Conservation (phyloP, 176 grass and related monocot genomes). For the Canna indica region DNA sequence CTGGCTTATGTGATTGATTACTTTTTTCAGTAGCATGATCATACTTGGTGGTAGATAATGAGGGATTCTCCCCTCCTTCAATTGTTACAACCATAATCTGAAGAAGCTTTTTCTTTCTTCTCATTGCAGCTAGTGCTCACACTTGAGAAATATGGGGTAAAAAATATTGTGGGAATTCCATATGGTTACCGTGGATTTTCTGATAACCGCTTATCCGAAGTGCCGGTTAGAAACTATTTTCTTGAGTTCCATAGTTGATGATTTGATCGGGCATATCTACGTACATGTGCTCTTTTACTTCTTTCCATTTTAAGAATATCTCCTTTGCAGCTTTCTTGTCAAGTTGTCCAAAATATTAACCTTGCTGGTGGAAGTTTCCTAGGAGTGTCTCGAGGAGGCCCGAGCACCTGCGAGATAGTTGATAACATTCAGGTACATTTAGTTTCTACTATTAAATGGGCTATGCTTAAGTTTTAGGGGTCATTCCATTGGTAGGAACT, state of each 20-base stretch:
- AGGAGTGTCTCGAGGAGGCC: conserved; percentile 77
- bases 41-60: too few species aligned
- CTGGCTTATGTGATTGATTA: too few species aligned
- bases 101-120: conserved; percentile 2
- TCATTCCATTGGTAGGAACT: neutral
- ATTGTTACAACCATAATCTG: neutral
- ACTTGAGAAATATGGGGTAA: conserved; percentile 93
- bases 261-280: too few species aligned
- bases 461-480: neutral
- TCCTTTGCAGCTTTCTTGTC: conserved; percentile 54
- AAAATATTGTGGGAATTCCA: conserved; percentile 92
- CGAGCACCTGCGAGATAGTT: conserved; percentile 66
- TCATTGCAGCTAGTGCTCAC: conserved; percentile 88
- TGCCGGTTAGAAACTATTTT: conserved; percentile 49
- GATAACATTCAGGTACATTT: conserved; percentile 80
- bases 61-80: neutral
- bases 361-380: conserved; percentile 88
- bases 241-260: neutral
- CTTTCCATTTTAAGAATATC: neutral
- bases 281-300: neutral
- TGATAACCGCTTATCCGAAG: conserved; percentile 67
- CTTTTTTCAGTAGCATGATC: too few species aligned
- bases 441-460: neutral
- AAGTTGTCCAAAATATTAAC: conserved; percentile 96
- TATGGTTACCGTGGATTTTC: conserved; percentile 90